Evolutionary conservation across 78 protist species (phyloP), one percentile per base, ranked within the genome.

Genomic region (Dictyostelium firmibasis): DNA sequence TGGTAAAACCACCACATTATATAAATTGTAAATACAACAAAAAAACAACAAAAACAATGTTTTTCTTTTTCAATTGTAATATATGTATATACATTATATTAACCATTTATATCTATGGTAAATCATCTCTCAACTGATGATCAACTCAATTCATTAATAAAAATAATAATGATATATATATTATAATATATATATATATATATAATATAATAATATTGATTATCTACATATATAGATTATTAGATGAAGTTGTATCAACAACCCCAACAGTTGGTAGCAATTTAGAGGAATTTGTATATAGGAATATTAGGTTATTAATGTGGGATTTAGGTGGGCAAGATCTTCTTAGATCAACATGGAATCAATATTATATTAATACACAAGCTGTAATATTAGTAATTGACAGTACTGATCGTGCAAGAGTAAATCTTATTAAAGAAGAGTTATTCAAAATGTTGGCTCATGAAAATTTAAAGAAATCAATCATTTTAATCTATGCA

Each of bases 211-310:
- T n/a, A n/a, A n/a, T n/a, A n/a, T n/a, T n/a, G n/a, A n/a, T n/a
- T n/a, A n/a, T n/a, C n/a, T n/a, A 10, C 25, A 57, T 64, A n/a
- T 27, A 20, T 84, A 93, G 96, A 35, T 36, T 95, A 38, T 31
- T 96, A n/a, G 83, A 91, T 41, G 98, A 98, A 31, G 98, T 95
- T 7, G 98, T 98, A 4, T 91, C 87, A 18, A 97, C 98, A 10
- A 86, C 98, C 23, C 98, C 98, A 13, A 98, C 98, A 10, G 96
- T 98, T 25, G 98, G 98, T 11, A 86, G 97, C 69, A 98, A 98
- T 41, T 97, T 97, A 14, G 98, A 98, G 50, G 98, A 97, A 86
- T 85, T 97, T 47, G 92, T 79, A 41, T 98, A 96, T 96, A 98
- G 97, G 83, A 98, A 97, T 70, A 25, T 97, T 3, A 62, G 91